Base-by-base conservation (phyloP, 176 grass and related monocot genomes). In the Miscanthus lutarioriparius region DNA sequence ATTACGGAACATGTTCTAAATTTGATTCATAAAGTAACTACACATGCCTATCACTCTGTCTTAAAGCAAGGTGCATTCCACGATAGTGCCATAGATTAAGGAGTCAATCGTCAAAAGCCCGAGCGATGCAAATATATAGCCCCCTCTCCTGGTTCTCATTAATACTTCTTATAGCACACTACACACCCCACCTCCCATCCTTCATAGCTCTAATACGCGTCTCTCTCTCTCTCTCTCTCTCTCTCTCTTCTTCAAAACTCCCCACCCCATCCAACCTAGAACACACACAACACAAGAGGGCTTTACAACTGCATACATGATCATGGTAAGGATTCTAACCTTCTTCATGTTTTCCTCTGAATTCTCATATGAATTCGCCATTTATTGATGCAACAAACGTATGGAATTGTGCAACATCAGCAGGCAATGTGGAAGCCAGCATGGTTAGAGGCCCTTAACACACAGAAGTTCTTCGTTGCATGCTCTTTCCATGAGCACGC, bases 381-480 rank as follows among this genome's bases (percentile, higher is more conserved):
- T 76, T 59, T 81, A 43, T 3, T 74, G 80, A 85, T 72, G 72
- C 45, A 27, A 94, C 59, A 64, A 53, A 47, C 39, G 15, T 77
- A 41, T 70, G 43, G 9, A 87, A 58, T 70, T 86, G 58, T 77
- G 77, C 83, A 80, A 67, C 67, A 81, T 69, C 80, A 87, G 65
- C 73, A 90, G 92, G 84, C 86, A 59, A 90, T 80, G 72, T 92
- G 92, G 95, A 97, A 97, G 88, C 95, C 95, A 16, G 88, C 92
- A 75, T 97, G 95, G 95, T 84, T 97, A 80, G 92, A 97, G 79
- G 92, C 95, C 44, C 88, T 97, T 38, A 89, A 87, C 86, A 89
- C 88, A 19, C 83, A 97, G 51, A 89, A 78, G 70, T 97, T 97
- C 88, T 97, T 97, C 35, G 75, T 91, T 14, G 84, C 90, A 75